phyloP scores from a whole-genome alignment of 2,329 filamentous ascomycete species.

The Davidsoniella virescens region DNA sequence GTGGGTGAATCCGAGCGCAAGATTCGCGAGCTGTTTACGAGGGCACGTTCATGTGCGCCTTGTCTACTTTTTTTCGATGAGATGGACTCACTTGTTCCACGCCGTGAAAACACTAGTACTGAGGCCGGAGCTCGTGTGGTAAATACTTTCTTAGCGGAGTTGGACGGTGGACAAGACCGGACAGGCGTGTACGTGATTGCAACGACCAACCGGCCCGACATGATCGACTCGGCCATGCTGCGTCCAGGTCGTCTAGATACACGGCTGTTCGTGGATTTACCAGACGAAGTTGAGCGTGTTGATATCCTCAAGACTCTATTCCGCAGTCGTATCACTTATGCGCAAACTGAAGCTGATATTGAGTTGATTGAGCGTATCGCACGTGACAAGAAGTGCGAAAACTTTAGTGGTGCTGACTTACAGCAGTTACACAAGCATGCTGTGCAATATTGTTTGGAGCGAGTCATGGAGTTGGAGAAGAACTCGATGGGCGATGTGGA shows the following conservation, averaged over 20 bases:
- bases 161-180: conserved; percentile 69
- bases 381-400: conserved; percentile 46
- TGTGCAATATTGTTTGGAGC: conserved; percentile 30
- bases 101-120: conserved; percentile 59
- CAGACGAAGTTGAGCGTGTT: conserved; percentile 59
- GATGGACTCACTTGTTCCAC: conserved; percentile 79
- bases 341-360: conserved; percentile 29
- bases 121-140: conserved; percentile 82
- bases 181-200: conserved; percentile 86
- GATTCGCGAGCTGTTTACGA: conserved; percentile 78
- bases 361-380: conserved; percentile 48
- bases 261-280: conserved; percentile 77
- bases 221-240: conserved; percentile 91
- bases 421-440: conserved; percentile 32
- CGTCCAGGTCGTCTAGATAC: conserved; percentile 79
- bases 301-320: conserved; percentile 66
- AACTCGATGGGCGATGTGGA: conserved; percentile 18
- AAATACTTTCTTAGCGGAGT: conserved; percentile 84
- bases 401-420: conserved; percentile 59
- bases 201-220: conserved; percentile 87
- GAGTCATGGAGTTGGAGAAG: conserved; percentile 20
- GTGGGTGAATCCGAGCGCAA: conserved; percentile 92
- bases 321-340: conserved; percentile 26
- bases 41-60: conserved; percentile 70
- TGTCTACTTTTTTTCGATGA: conserved; percentile 98